Percentiles rank a stretch among this genome's conserved stretches.
phyloP scores from a whole-genome alignment of 2,329 filamentous ascomycete species.

The Aureobasidium mangrovei region DNA sequence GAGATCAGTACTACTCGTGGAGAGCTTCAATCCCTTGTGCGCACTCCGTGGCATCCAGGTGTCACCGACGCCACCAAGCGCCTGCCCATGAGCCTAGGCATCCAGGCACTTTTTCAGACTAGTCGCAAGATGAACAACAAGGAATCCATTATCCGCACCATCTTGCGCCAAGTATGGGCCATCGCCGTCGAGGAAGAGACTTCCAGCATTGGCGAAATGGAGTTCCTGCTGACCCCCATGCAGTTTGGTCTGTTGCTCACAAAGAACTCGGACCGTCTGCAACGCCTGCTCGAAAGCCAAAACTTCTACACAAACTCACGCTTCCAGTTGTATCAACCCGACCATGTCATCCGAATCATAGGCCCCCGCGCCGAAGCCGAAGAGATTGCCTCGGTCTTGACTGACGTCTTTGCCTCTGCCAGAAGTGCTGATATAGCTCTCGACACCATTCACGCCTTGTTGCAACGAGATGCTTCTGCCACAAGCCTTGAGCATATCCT shows the following conservation, averaged over 20 bases:
- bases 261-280: conserved; percentile 4
- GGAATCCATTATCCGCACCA: background rate
- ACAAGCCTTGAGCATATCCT: background rate
- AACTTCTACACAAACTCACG: conserved; percentile 14
- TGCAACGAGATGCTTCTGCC: background rate
- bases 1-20: background rate
- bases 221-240: conserved; percentile 10
- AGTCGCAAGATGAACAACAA: conserved; percentile 7
- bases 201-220: conserved; percentile 10
- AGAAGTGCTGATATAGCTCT: background rate
- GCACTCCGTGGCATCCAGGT: background rate
- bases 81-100: background rate
- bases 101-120: background rate
- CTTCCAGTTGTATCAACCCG: conserved; percentile 8
- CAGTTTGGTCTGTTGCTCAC: conserved; percentile 15
- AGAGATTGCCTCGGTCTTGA: conserved; percentile 5
- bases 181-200: conserved; percentile 13
- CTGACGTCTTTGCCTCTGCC: conserved; percentile 5
- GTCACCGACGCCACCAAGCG: background rate
- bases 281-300: background rate
- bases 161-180: conserved; percentile 12
- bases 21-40: background rate
- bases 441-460: background rate
- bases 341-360: conserved; percentile 10
- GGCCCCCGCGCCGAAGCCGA: conserved; percentile 16